These are phyloP conservation scores for Thalassiosira livingstoniorum DNA, from an alignment of 352 stramenopile species.

Conservation along the genomic window DNA sequence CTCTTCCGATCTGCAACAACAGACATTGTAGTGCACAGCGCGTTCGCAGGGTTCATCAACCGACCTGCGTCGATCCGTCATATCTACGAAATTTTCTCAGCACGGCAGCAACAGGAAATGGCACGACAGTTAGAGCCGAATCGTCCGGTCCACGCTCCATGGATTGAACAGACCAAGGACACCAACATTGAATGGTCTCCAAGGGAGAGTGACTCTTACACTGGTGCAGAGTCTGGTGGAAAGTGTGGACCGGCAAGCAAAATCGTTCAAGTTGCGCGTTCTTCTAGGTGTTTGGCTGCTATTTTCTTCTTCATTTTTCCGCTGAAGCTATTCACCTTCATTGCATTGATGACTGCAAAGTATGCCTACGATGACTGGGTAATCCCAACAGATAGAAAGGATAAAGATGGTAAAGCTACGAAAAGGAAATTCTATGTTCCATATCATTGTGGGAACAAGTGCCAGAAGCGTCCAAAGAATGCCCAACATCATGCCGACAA, in stretches of 20 bases:
- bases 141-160: constrained; percentile 17
- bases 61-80: constrained; percentile 1
- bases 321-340: neutral
- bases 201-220: constrained; percentile 3
- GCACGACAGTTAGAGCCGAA: constrained; percentile 10
- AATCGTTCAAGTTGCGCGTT: constrained; percentile 13
- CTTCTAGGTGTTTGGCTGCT: neutral
- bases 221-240: constrained; percentile 7
- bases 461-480: neutral
- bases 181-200: constrained; percentile 9
- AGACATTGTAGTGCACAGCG: constrained; percentile 12
- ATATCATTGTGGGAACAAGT: neutral
- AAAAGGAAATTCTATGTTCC: neutral
- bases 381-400: neutral
- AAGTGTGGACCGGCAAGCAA: neutral
- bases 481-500: neutral
- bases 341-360: neutral
- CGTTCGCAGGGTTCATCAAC: constrained; percentile 32
- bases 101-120: constrained; percentile 8
- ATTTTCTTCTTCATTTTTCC: constrained; percentile 5
- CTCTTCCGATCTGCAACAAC: too few relatives aligned
- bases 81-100: constrained; percentile 28
- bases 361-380: constrained; percentile 6
- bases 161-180: constrained; percentile 22
- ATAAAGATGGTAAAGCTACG: constrained; percentile 17